Base-by-base conservation (phyloP, 805 yeast species). In the Candida manassasensis region DNA sequence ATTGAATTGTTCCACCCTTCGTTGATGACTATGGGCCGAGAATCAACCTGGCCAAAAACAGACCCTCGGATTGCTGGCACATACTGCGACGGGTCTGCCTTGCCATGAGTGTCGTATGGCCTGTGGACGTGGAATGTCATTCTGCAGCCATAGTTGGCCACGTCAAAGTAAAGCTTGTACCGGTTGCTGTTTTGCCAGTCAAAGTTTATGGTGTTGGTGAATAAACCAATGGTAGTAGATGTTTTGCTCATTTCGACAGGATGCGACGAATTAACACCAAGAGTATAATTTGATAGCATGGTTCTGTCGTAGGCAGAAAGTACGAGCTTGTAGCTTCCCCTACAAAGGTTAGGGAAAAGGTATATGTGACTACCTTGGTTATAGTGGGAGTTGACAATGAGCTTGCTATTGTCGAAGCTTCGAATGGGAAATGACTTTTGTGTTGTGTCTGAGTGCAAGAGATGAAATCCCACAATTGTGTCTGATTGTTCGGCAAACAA, bases 21-120 rank as follows among this genome's bases (percentile, higher is more conserved):
- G 35, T 62, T 65, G 13, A 66, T 49, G 22, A 51, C 45, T 1
- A 69, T 41, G 0, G 72, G 63, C 27, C 42, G 35, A 3, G 50
- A 44, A 9, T 50, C 49, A 12, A 42, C 41, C 4, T 45, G 45
- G 29, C 57, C 48, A 44, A 71, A 71, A 6, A 73, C 40, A 9
- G 74, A 68, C 0, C 66, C 77, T 32, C 78, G 44, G 3, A 72
- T 51, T 14, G 60, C 61, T 7, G 79, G 77, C 5, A 18, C 22
- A 18, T 29, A 29, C 12, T 24, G 27, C 6, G 32, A 18, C 5
- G 32, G 6, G 10, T n/a, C 6, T 6, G 8, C 8, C 9, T 18
- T n/a, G 16, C 19, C 32, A 5, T 29, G 22, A 18, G 17, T 10
- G 27, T 75, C 54, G 41, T 73, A 73, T n/a, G 45, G 47, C 4